These are phyloP conservation scores for Brasilioporus rufonigricans DNA, from an alignment of 768 basidiomycete genomes.

Conservation along the genomic window DNA sequence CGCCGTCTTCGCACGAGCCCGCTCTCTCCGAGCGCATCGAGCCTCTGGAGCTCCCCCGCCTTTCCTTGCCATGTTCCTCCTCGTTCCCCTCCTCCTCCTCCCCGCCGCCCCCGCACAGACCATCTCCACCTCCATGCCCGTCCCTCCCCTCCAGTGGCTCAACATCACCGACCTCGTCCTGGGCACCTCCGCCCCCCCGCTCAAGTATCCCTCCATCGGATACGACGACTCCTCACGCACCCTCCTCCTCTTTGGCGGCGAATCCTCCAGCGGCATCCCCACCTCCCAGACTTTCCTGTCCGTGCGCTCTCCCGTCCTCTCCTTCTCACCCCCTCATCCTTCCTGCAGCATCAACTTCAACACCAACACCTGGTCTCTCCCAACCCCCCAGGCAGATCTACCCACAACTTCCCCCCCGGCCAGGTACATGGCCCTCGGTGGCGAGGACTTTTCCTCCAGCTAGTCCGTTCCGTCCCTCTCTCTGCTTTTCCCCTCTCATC, in stretches of 20 bases:
- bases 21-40: constrained; percentile 29
- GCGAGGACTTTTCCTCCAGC: constrained; percentile 76
- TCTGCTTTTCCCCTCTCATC: constrained; percentile 14
- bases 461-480: constrained; percentile 50
- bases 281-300: constrained; percentile 70
- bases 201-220: constrained; percentile 73
- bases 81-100: constrained; percentile 14
- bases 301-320: constrained; percentile 22
- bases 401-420: constrained; percentile 50
- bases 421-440: constrained; percentile 62
- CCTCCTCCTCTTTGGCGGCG: constrained; percentile 73
- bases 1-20: constrained; percentile 17
- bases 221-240: constrained; percentile 47
- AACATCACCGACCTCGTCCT: constrained; percentile 58
- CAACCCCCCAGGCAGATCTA: constrained; percentile 50
- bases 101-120: constrained; percentile 38
- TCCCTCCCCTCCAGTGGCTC: constrained; percentile 56
- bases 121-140: constrained; percentile 49
- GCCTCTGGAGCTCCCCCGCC: background rate
- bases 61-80: constrained; percentile 1
- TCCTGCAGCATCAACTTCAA: constrained; percentile 57
- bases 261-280: constrained; percentile 61
- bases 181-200: constrained; percentile 55
- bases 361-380: constrained; percentile 57
- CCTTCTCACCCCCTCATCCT: constrained; percentile 2